Base-by-base conservation (phyloP, 257 asterid genomes). In the Fraxinus americana region DNA sequence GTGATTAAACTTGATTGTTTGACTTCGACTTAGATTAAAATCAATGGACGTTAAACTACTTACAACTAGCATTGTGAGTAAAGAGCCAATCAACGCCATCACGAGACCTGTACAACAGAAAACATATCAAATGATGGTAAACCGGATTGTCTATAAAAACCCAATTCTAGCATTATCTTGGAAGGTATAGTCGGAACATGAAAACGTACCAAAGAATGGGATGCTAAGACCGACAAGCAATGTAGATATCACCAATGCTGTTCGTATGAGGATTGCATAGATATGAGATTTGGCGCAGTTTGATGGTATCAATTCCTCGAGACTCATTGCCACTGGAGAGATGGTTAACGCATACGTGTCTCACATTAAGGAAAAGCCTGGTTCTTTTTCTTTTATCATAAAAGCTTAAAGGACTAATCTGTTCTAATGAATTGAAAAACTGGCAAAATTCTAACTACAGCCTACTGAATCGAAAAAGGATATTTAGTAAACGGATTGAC, bases 401-500 rank as follows among this genome's bases (percentile, higher is more conserved):
- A 27, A 57, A 59, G 67, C 67, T 7, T 59, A 9, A 8, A 23
- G 66, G 67, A 59, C 32, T n/a, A 59, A 21, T 59, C 13, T 7
- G 1, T 59, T 21, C 14, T 59, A 59, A 59, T 59, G 67, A 59
- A 63, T 9, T 3, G 8, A 63, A 27, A 63, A 27, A 63, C 7
- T 27, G 19, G 36, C 2, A 19, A n/a, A 5, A 57, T 17, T 57
- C 4, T n/a, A 19, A 5, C 3, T 1, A 35, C 12, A 63, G 54
- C 45, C 48, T 6, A 35, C 27, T 83, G 52, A 65, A 57, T 19
- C 10, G 16, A 1, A 36, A 73, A 92, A 92, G 98, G 98, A 94
- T 94, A 96, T 89, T 96, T 96, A 27, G 99, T 92, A 73, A 96
- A 90, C 69, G 99, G 99, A 85, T 96, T 96, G 79, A 96, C 97